A percentile compares a stretch with the other conserved stretches of the same genome.
phyloP scores from a whole-genome alignment of 208 protist genomes.

The Trypanosoma melophagium region DNA sequence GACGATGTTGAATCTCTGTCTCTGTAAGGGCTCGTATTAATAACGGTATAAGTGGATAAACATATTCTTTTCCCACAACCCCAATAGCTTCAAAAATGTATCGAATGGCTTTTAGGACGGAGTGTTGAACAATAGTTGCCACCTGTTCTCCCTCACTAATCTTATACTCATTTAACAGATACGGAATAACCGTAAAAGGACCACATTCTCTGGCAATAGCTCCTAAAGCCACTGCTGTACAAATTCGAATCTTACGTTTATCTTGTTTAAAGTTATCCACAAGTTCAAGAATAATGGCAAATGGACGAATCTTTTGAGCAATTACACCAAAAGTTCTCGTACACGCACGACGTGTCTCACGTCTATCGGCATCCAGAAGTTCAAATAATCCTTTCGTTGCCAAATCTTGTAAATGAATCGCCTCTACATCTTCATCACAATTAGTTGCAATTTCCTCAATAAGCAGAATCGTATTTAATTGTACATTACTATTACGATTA shows the following conservation, averaged over 20 bases:
- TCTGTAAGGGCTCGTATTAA: slow-evolving; percentile 99
- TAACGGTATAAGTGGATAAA: slow-evolving; percentile 97
- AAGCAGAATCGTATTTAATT: slow-evolving; percentile 97
- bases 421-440: slow-evolving; percentile 76
- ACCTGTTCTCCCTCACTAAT: slow-evolving; percentile 97
- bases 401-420: slow-evolving; percentile 95
- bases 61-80: slow-evolving; percentile 97
- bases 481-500: slow-evolving; percentile 98
- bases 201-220: slow-evolving; percentile 98
- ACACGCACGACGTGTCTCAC: slow-evolving; percentile 94
- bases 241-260: slow-evolving; percentile 99
- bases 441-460: slow-evolving; percentile 96
- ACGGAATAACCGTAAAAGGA: slow-evolving; percentile 99
- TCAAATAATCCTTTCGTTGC: slow-evolving; percentile 99
- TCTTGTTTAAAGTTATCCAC: slow-evolving; percentile 99
- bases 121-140: slow-evolving; percentile 94
- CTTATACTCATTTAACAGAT: slow-evolving; percentile 99
- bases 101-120: slow-evolving; percentile 98
- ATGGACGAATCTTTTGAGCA: slow-evolving; percentile 98
- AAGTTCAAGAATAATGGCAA: slow-evolving; percentile 98
- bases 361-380: slow-evolving; percentile 98
- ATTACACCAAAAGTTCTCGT: slow-evolving; percentile 99
- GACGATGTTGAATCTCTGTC: slow-evolving; percentile 97
- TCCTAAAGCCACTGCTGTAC: slow-evolving; percentile 99
- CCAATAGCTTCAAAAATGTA: slow-evolving; percentile 99